Evolutionary conservation across 495 filamentous ascomycete genomes (phyloP), one percentile per base, ranked within the genome.

Genomic region (Hypoxylon subgilvum): DNA sequence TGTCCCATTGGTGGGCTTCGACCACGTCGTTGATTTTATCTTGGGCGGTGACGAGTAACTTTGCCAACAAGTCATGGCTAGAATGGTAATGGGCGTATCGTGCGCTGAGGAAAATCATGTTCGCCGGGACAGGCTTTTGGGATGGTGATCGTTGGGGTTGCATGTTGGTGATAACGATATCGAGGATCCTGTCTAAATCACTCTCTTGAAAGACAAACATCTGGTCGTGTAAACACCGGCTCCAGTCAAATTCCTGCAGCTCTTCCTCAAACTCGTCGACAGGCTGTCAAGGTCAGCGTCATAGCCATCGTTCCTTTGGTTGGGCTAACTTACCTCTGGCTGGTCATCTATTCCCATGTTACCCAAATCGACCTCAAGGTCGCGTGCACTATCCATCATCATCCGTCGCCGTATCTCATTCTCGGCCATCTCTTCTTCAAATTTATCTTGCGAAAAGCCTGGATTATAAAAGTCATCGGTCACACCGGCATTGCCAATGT

Each of bases 371-470:
- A 99, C 94, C 71, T 99, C 94, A 23, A 99, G 79, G 69, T 99
- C 96, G 51, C 95, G 87, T 8, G 95, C 92, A 69, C 94, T 99
- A 71, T 99, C 95, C 87, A 97, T 97, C 94, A 97, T 97, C 93
- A 99, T 97, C 14, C 94, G 86, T 49, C 93, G 81, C 63, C 91
- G 89, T 83, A 96, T 84, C 72, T 97, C 94, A 58, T 91, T 97
- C 72, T 98, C 94, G 4, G 93, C 92, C 81, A 97, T 85, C 63
- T 97, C 94, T 66, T 98, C 91, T 70, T 98, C 95, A 63, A 98
- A 97, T 40, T 85, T 85, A 60, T 96, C 93, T 68, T 97, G 91
- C 2, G 88, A 92, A 63, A 97, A 87, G 10, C 95, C 94, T 1
- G 86, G 84, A 57, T 94, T 91, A 70, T 99, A 99, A 67, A 97